Evolutionary conservation across 805 yeast genomes (phyloP).

Genomic region (Wickerhamomyces chambardii): DNA sequence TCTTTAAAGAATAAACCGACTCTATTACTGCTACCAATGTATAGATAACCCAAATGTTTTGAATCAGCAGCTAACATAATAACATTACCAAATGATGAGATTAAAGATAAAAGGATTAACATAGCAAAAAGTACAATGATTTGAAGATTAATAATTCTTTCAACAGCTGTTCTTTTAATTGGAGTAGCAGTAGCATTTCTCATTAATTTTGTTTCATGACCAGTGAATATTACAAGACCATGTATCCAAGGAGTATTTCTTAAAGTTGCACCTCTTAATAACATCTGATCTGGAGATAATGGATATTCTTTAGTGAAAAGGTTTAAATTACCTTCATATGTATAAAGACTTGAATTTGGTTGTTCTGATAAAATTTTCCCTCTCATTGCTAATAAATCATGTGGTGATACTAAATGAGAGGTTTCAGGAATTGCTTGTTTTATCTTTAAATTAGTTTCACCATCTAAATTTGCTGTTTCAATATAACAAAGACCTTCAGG

Average conservation of each 20-base stretch:
- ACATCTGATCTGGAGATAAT: conserved; percentile 81
- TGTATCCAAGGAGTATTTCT: conserved; percentile 94
- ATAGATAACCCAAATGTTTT: conserved; percentile 50
- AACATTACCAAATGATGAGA: conserved; percentile 86
- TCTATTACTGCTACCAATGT: conserved; percentile 58
- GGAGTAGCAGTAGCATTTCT: conserved; percentile 99
- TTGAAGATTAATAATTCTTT: conserved; percentile 87
- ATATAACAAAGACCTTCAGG: conserved; percentile 98
- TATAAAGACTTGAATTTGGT: conserved; percentile 90
- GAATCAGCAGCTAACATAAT: conserved; percentile 51
- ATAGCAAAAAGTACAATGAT: conserved; percentile 82
- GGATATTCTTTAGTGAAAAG: conserved; percentile 57
- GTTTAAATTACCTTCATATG: conserved; percentile 79
- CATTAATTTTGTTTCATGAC: conserved; percentile 97
- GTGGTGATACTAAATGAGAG: conserved; percentile 56
- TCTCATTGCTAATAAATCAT: conserved; percentile 39
- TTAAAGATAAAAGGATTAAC: conserved; percentile 62
- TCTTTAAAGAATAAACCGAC: conserved; percentile 76
- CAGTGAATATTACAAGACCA: conserved; percentile 91
- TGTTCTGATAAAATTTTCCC: conserved; percentile 76
- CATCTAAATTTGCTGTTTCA: conserved; percentile 96
- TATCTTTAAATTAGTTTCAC: conserved; percentile 94
- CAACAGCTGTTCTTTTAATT: conserved; percentile 94
- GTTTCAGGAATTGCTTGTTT: conserved; percentile 86
- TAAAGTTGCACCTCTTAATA: conserved; percentile 91